Conservation (phyloP, 2,329 filamentous ascomycete genomes). For the Huntiella omanensis region DNA sequence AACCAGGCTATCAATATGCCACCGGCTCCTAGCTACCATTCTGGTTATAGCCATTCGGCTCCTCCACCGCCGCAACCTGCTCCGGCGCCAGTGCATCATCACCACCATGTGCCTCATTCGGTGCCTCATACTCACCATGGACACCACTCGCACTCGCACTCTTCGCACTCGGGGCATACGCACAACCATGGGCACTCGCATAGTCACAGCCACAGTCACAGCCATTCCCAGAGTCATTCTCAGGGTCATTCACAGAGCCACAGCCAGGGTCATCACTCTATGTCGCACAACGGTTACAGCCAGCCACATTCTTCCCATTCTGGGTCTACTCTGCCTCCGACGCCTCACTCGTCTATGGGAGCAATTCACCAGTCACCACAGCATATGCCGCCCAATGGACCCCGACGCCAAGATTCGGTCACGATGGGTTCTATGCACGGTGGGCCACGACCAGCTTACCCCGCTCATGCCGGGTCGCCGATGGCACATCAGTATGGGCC, state of each 20-base stretch:
- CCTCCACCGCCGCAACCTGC: slow-evolving; percentile 1
- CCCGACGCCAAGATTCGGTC: slow-evolving; percentile 3
- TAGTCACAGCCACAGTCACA: neutral
- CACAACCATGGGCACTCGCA: neutral
- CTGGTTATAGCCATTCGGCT: neutral
- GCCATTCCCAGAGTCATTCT: neutral
- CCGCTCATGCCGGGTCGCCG: slow-evolving; percentile 4
- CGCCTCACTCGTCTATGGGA: neutral
- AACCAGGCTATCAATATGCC: slow-evolving; percentile 21
- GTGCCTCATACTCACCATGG: slow-evolving; percentile 5
- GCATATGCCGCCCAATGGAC: slow-evolving; percentile 1
- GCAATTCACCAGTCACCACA: slow-evolving; percentile 5
- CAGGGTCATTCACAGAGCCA: neutral
- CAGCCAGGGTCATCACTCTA: neutral
- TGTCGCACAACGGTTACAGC: neutral
- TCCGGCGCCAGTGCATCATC: slow-evolving; percentile 4
- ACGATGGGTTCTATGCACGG: slow-evolving; percentile 2
- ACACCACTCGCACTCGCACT: slow-evolving; percentile 1
- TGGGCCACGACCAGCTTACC: slow-evolving; percentile 2
- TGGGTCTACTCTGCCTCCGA: neutral
- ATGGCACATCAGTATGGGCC: neutral
- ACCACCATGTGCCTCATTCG: neutral
- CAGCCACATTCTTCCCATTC: neutral
- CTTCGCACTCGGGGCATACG: slow-evolving; percentile 1
- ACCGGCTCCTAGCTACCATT: slow-evolving; percentile 15